A percentile compares a stretch with the other conserved stretches of the same genome.
These are phyloP conservation scores for Suhomyces wounanorum DNA, from an alignment of 1,139 yeast genomes.

Conservation along the genomic window DNA sequence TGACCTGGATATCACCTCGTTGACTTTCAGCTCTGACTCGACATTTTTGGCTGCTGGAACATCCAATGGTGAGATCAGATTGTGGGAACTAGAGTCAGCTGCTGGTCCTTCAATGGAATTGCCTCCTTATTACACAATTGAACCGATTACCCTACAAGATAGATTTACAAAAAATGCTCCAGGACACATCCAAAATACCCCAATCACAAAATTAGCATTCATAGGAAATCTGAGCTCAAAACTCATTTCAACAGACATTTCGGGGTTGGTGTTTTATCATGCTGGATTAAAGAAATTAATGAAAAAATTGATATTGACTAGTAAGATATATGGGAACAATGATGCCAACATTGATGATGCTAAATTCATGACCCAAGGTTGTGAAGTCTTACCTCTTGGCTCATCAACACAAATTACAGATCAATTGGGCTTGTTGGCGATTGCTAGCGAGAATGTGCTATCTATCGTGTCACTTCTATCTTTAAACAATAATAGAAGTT, in stretches of 20 bases:
- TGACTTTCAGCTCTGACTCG: constrained; percentile 38
- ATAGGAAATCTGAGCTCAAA: constrained; percentile 59
- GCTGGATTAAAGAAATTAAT: constrained; percentile 57
- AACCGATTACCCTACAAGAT: constrained; percentile 31
- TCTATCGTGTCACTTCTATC: constrained; percentile 60
- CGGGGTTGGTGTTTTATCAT: constrained; percentile 64
- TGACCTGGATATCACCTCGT: constrained; percentile 21
- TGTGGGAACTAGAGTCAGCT: constrained; percentile 30
- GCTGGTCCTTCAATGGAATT: neutral
- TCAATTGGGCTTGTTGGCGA: constrained; percentile 59
- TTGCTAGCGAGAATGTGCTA: constrained; percentile 55
- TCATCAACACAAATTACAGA: constrained; percentile 54
- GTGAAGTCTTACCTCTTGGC: constrained; percentile 57
- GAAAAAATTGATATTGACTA: constrained; percentile 51
- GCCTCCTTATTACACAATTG: constrained; percentile 23
- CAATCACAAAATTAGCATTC: constrained; percentile 54
- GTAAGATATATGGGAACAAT: constrained; percentile 55
- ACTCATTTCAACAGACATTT: constrained; percentile 57
- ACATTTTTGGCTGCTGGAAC: constrained; percentile 38
- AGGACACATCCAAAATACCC: constrained; percentile 54
- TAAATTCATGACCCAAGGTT: constrained; percentile 26
- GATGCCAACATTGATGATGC: constrained; percentile 25
- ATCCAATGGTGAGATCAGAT: constrained; percentile 28
- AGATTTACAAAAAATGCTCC: constrained; percentile 33
- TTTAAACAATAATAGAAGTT: constrained; percentile 32